Conservation (phyloP, 2,329 filamentous ascomycete species). For the Talaromyces sp. region DNA sequence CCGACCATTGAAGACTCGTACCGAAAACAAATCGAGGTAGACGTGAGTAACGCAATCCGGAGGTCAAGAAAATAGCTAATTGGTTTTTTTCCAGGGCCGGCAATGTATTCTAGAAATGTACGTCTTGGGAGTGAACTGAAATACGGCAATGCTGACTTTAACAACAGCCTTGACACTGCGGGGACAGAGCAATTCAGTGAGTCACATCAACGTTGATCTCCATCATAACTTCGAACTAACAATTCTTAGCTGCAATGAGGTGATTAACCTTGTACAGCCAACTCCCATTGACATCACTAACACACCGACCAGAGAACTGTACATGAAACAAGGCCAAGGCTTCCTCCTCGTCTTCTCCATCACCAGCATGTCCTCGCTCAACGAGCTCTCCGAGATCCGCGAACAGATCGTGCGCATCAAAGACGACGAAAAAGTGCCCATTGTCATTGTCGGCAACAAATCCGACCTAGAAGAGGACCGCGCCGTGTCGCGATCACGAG, state of each 20-base stretch:
- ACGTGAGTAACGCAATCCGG: constrained; percentile 55
- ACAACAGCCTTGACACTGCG: constrained; percentile 70
- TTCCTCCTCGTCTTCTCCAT: constrained; percentile 92
- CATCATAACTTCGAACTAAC: constrained; percentile 1
- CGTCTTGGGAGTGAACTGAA: constrained; percentile 27
- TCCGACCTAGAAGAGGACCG: constrained; percentile 83
- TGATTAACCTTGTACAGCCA: constrained; percentile 22
- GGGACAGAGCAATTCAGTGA: constrained; percentile 90
- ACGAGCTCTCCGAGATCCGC: constrained; percentile 72
- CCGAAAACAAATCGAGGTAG: constrained; percentile 80
- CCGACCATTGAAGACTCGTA: constrained; percentile 86
- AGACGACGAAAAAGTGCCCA: constrained; percentile 75
- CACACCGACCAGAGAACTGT: constrained; percentile 56
- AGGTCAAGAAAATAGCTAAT: constrained; percentile 19
- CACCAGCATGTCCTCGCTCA: constrained; percentile 74
- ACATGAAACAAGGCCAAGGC: constrained; percentile 90
- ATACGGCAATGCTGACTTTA: constrained; percentile 2
- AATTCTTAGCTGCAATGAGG: constrained; percentile 51
- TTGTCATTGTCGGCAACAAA: constrained; percentile 91
- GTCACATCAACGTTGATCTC: constrained; percentile 26
- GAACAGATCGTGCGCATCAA: constrained; percentile 91
- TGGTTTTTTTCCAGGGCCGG: constrained; percentile 55
- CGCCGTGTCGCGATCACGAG: constrained; percentile 68
- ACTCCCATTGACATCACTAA: too few relatives aligned
- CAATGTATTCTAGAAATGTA: constrained; percentile 88